These are phyloP conservation scores for Ophiosphaerella herpotricha DNA, from an alignment of 2,329 filamentous ascomycete species.

Conservation along the genomic window DNA sequence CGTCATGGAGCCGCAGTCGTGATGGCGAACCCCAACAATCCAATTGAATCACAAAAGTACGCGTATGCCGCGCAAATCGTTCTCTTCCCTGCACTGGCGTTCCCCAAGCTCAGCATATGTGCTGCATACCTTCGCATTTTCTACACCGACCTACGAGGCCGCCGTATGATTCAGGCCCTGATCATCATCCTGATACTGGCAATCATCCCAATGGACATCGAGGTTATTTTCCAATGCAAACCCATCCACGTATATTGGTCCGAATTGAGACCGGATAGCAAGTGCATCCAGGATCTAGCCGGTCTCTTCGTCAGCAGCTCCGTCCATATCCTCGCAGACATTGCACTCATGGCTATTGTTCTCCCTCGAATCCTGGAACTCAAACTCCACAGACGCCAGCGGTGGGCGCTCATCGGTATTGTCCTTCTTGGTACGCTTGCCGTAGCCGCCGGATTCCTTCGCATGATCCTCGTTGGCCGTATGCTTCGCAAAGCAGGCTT, in stretches of 20 bases:
- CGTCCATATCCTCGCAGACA: constrained; percentile 20
- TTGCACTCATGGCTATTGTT: constrained; percentile 25
- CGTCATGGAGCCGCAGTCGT: constrained; percentile 14
- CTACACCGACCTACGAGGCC: constrained; percentile 16
- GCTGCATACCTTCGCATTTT: constrained; percentile 29
- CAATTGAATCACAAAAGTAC: constrained; percentile 20
- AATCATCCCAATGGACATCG: constrained; percentile 17
- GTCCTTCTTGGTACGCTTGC: constrained; percentile 22
- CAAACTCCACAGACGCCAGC: constrained; percentile 21
- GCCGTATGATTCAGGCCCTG: constrained; percentile 18
- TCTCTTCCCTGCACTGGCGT: constrained; percentile 17
- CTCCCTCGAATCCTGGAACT: constrained; percentile 21
- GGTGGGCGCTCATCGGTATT: constrained; percentile 19
- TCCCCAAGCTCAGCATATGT: constrained; percentile 30
- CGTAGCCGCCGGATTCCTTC: constrained; percentile 21
- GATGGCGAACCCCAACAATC: constrained; percentile 2
- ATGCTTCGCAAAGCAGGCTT: constrained; percentile 14
- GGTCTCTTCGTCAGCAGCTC: constrained; percentile 16
- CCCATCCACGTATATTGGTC: constrained; percentile 27
- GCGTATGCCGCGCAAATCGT: constrained; percentile 22
- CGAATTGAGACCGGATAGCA: constrained; percentile 17
- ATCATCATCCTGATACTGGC: constrained; percentile 14
- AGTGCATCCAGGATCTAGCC: constrained; percentile 18
- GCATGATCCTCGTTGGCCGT: constrained; percentile 20
- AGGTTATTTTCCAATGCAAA: constrained; percentile 21